Evolutionary conservation across 2,329 filamentous ascomycete species (phyloP).

Genomic region (Penicillium sp.): DNA sequence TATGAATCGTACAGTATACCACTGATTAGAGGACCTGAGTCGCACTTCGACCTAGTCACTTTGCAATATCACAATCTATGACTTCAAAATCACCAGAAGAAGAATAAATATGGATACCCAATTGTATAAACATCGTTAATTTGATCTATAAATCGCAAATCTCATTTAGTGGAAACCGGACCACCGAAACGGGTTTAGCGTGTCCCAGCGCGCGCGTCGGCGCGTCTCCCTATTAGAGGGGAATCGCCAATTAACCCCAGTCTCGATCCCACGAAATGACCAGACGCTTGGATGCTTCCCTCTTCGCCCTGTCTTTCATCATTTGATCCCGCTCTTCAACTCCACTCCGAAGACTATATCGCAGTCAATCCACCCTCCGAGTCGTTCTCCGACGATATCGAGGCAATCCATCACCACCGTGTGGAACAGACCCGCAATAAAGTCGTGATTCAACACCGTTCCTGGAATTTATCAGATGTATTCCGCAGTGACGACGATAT

Average conservation of each 20-base stretch:
- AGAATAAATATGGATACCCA: not conserved
- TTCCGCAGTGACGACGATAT: constrained; percentile 46
- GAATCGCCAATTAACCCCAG: constrained; percentile 10
- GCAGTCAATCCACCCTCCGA: constrained; percentile 29
- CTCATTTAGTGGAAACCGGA: not conserved
- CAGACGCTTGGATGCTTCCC: constrained; percentile 32
- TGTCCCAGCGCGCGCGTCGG: constrained; percentile 22
- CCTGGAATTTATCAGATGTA: constrained; percentile 44
- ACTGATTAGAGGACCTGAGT: constrained; percentile 6
- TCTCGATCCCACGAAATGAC: constrained; percentile 6
- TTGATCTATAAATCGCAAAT: not conserved
- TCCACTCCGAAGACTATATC: constrained; percentile 47
- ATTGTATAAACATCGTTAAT: not conserved
- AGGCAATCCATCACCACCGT: constrained; percentile 38
- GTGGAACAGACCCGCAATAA: constrained; percentile 37
- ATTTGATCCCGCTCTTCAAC: constrained; percentile 53
- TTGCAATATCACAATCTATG: constrained; percentile 5
- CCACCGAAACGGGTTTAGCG: constrained; percentile 28
- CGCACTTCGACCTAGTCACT: not conserved
- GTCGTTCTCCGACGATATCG: constrained; percentile 42
- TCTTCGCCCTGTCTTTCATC: constrained; percentile 47
- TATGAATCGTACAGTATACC: constrained; percentile 14
- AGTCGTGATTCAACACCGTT: constrained; percentile 45
- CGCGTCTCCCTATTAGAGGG: constrained; percentile 27
- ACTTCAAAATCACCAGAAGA: not conserved